These are phyloP conservation scores for Pseudomicrostroma phylloplanum DNA, from an alignment of 1,284 basidiomycete species.

Conservation along the genomic window DNA sequence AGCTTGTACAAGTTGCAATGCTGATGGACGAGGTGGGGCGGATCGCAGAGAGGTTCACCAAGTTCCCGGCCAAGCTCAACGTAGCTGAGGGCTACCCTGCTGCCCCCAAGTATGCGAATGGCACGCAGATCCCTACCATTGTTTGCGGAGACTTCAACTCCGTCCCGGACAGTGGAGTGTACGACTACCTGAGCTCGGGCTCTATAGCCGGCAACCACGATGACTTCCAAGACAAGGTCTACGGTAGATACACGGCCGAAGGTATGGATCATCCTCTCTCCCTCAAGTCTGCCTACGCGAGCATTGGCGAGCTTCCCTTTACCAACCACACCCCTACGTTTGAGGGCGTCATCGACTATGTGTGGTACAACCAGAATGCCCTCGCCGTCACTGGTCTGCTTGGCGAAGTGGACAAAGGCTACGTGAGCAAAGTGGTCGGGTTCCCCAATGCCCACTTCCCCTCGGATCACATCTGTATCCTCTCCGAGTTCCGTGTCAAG, in stretches of 20 bases:
- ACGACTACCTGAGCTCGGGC: slow-evolving; percentile 79
- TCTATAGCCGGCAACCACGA: slow-evolving; percentile 63
- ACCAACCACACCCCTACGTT: slow-evolving; percentile 79
- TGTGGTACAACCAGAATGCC: slow-evolving; percentile 79
- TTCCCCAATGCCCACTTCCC: slow-evolving; percentile 97
- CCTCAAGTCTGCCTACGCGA: slow-evolving; percentile 72
- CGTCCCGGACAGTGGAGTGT: slow-evolving; percentile 76
- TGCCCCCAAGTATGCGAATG: slow-evolving; percentile 67
- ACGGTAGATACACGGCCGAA: slow-evolving; percentile 86
- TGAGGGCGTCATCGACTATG: slow-evolving; percentile 71
- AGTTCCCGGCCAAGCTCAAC: slow-evolving; percentile 65
- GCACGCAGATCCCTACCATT: slow-evolving; percentile 81
- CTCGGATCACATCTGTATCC: slow-evolving; percentile 46
- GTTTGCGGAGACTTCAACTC: slow-evolving; percentile 96
- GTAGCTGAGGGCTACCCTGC: slow-evolving; percentile 49
- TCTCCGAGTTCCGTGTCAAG: slow-evolving; percentile 47
- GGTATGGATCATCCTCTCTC: slow-evolving; percentile 74
- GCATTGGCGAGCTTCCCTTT: slow-evolving; percentile 58
- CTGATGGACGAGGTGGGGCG: slow-evolving; percentile 89
- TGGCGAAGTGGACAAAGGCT: slow-evolving; percentile 77
- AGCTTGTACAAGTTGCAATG: slow-evolving; percentile 88
- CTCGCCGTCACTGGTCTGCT: slow-evolving; percentile 78
- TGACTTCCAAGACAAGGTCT: slow-evolving; percentile 86
- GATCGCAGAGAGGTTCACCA: slow-evolving; percentile 75
- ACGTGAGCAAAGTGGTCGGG: slow-evolving; percentile 84